Evolutionary conservation across 768 basidiomycete species (phyloP), one percentile per base, ranked within the genome.

Genomic region (Mycena indigotica): DNA sequence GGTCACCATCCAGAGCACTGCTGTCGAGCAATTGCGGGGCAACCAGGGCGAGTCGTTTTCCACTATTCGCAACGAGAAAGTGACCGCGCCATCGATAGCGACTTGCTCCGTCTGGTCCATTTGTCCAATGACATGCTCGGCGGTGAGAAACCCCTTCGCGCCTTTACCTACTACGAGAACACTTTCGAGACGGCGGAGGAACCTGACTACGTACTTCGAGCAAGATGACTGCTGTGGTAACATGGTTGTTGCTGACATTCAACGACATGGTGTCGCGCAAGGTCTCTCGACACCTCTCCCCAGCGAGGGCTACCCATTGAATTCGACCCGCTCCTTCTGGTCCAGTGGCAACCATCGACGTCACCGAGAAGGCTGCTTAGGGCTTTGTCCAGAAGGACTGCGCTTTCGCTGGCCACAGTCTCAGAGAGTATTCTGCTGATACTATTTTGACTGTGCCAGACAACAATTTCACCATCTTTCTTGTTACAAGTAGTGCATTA

Each of bases 391-490:
- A 97, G 74, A 85, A 83, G 59, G 86, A 89, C 59, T 95, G 95
- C 57, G 88, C 93, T 1, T 98, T 99, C 68, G 97, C 95, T 15
- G 96, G 97, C 56, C 97, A 99, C 77, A 98, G 96, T 5, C 83
- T 99, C 24, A 97, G 97, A 66, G 97, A 99, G 75, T 99, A 98
- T 72, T 98, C 97, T 39, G 96, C 97, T n/a, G n/a, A n/a, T n/a
- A n/a, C n/a, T n/a, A n/a, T n/a, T n/a, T n/a, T n/a, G n/a, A n/a
- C n/a, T n/a, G n/a, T n/a, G n/a, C n/a, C n/a, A n/a, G n/a, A n/a
- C n/a, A n/a, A n/a, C n/a, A n/a, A n/a, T n/a, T 50, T 64, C 67
- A 50, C 73, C 53, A 68, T 13, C 51, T 16, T 46, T 48, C 53
- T 50, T 61, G 56, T 25, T 15, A 19, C 48, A 30, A 44, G 23